Base-by-base conservation (phyloP, 192 early-diverging fungal species). In the Mortierella antarctica region DNA sequence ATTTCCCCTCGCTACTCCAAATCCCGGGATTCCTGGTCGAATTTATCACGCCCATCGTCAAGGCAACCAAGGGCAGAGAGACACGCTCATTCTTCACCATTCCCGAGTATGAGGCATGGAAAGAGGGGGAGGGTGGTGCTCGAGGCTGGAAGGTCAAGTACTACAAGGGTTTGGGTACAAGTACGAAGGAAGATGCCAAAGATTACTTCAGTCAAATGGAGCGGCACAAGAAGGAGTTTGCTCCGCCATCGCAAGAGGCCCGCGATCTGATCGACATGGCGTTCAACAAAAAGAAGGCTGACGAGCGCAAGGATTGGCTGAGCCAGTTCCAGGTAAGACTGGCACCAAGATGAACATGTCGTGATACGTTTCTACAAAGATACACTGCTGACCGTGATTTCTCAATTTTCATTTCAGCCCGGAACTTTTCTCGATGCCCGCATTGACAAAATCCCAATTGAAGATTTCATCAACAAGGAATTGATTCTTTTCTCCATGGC, bases 151-250 rank as follows among this genome's bases (percentile, higher is more conserved):
- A 67, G 39, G 88, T 93, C 59, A 99, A 98, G 84, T 99, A 99
- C 89, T 99, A 94, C 83, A 98, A 99, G 91, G 97, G 96, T 90
- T 83, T 99, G 82, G 97, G 97, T 83, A 97, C 96, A 9, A 94
- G 91, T 58, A 91, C 89, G 18, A 88, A 89, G 47, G 77, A 87
- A 12, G 97, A 99, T 65, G 95, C 95, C 7, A 94, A 93, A 83
- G 87, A 94, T 77, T 99, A 99, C 78, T 99, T 99, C 86, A 84
- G 87, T n/a, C 85, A 92, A 50, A 86, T 99, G 74, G 86, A 71
- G 4, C 71, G 79, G 41, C 98, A 99, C 82, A 85, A 89, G 67
- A 98, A 98, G 76, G 86, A 75, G 13, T 98, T 99, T 71, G 62
- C 82, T 45, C 51, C 87, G 0, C 71, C 86, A 14, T 69, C 81